Conservation (phyloP, 768 basidiomycete genomes). For the Butyriboletus loyo region DNA sequence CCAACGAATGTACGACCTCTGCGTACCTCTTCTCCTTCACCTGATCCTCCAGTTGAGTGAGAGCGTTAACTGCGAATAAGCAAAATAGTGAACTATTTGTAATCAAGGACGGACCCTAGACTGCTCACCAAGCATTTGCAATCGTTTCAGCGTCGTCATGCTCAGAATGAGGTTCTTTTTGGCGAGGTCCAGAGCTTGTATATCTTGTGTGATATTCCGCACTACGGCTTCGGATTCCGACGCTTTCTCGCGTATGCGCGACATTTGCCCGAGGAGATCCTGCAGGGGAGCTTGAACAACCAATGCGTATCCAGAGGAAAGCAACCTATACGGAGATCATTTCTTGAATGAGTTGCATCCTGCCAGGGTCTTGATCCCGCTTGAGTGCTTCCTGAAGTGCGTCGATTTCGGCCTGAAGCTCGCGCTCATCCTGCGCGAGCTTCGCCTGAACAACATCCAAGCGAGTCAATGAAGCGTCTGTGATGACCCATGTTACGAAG, state of each 20-base stretch:
- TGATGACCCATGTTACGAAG: neutral
- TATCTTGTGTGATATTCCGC: conserved; percentile 92
- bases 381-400: conserved; percentile 63
- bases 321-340: conserved; percentile 78
- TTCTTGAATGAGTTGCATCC: conserved; percentile 90
- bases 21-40: conserved; percentile 75
- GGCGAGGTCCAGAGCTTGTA: conserved; percentile 88
- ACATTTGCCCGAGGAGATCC: conserved; percentile 95
- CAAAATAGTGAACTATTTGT: neutral
- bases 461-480: conserved; percentile 74
- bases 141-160: conserved; percentile 84
- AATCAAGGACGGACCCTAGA: neutral
- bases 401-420: conserved; percentile 71
- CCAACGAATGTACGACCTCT: conserved; percentile 80
- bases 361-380: conserved; percentile 78
- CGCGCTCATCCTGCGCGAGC: conserved; percentile 65
- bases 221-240: conserved; percentile 97
- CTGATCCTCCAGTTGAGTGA: conserved; percentile 76
- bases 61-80: conserved; percentile 61
- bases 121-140: conserved; percentile 88
- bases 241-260: conserved; percentile 92
- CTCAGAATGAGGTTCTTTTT: conserved; percentile 89
- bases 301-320: neutral
- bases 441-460: conserved; percentile 68
- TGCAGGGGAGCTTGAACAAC: conserved; percentile 31